A percentile compares a stretch with the other conserved stretches of the same genome.
Evolutionary conservation across 768 basidiomycete genomes (phyloP).

Genomic region (Termitomyces sp.): DNA sequence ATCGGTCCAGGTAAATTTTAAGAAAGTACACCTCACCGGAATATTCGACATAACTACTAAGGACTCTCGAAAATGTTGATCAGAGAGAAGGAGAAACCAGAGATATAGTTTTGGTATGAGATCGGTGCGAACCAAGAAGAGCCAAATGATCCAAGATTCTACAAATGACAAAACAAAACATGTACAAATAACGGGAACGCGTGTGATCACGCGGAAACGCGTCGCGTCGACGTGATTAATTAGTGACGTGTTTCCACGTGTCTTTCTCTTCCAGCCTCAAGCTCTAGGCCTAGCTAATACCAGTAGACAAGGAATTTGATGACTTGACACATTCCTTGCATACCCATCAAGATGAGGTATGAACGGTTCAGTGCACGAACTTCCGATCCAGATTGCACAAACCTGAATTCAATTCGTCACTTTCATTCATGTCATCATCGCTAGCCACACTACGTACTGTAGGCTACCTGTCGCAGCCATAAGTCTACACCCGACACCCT

Average conservation of each 20-base stretch:
- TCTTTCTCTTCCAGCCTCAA: neutral
- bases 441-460: neutral
- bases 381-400: neutral
- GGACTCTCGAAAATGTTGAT: neutral
- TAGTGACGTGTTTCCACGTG: neutral
- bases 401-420: neutral
- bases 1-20: no score
- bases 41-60: constrained; percentile 22
- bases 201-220: constrained; percentile 10
- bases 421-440: constrained; percentile 1
- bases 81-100: neutral
- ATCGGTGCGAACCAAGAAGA: constrained; percentile 3
- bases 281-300: no score
- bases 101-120: neutral
- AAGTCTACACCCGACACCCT: neutral
- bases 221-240: constrained; percentile 13
- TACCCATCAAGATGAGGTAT: no score
- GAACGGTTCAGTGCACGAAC: no score
- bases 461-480: neutral
- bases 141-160: neutral
- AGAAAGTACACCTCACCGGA: constrained; percentile 20
- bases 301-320: no score
- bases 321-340: no score
- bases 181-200: constrained; percentile 11
- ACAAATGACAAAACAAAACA: constrained; percentile 10